A percentile compares a stretch with the other conserved stretches of the same genome.
Conservation (phyloP, 2,329 filamentous ascomycete genomes). For the Eutypella sp. region DNA sequence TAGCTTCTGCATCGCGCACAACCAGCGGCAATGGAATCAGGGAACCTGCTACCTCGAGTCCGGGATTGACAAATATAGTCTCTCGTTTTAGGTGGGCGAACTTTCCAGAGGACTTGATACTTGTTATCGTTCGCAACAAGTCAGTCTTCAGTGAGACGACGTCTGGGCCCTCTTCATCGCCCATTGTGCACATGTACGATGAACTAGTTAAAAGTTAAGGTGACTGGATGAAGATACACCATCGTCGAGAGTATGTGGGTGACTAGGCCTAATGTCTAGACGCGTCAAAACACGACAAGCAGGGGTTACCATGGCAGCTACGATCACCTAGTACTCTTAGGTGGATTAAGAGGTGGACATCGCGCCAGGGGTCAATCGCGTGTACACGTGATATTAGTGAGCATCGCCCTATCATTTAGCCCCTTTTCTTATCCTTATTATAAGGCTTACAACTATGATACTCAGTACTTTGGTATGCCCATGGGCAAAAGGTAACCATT, state of each 20-base stretch:
- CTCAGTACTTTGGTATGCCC: not conserved
- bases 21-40: conserved; percentile 23
- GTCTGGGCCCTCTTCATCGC: not conserved
- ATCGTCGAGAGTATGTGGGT: not conserved
- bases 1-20: conserved; percentile 17
- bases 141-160: not conserved
- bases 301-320: too few relatives aligned
- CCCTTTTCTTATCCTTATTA: too few relatives aligned
- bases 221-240: not conserved
- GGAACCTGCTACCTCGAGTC: conserved; percentile 15
- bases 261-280: too few relatives aligned
- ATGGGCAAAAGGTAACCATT: too few relatives aligned
- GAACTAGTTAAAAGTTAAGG: too few relatives aligned
- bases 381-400: too few relatives aligned
- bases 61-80: conserved; percentile 17
- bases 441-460: not conserved
- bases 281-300: too few relatives aligned
- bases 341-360: too few relatives aligned
- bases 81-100: conserved; percentile 11
- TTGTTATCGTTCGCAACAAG: not conserved
- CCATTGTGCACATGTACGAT: too few relatives aligned
- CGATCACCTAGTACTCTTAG: too few relatives aligned
- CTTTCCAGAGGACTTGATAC: conserved; percentile 10
- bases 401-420: too few relatives aligned
- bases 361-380: too few relatives aligned